Evolutionary conservation across 768 basidiomycete genomes (phyloP).

Genomic region (Leccinum truebloodii): DNA sequence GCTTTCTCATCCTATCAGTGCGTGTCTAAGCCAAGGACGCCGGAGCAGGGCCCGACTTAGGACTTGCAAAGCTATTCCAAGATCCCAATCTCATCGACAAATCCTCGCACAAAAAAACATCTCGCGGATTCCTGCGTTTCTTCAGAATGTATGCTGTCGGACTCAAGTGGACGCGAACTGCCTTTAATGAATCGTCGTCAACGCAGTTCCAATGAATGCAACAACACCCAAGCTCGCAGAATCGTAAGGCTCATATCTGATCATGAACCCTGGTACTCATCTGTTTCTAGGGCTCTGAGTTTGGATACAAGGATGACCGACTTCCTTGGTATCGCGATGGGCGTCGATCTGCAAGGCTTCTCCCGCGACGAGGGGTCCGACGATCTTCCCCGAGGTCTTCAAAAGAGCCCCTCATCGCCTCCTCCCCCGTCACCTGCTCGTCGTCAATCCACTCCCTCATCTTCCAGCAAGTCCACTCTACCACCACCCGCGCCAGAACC

Average conservation of each 20-base stretch:
- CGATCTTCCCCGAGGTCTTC: constrained; percentile 67
- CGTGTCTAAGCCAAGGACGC: constrained; percentile 46
- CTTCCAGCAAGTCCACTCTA: constrained; percentile 42
- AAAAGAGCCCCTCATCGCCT: constrained; percentile 25
- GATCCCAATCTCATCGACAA: constrained; percentile 81
- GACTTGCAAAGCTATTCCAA: constrained; percentile 74
- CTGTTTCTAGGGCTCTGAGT: constrained; percentile 49
- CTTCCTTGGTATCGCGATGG: constrained; percentile 90
- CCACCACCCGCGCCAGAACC: constrained; percentile 39
- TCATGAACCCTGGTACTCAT: constrained; percentile 8
- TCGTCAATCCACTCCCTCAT: constrained; percentile 37
- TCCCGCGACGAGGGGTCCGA: constrained; percentile 82
- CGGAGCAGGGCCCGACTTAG: constrained; percentile 45
- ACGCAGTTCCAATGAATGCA: constrained; percentile 64
- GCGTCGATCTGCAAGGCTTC: constrained; percentile 88
- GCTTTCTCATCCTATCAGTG: constrained; percentile 48
- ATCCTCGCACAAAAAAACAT: constrained; percentile 83
- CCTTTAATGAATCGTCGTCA: not conserved
- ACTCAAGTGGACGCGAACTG: not conserved
- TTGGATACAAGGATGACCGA: constrained; percentile 90
- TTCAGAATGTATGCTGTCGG: constrained; percentile 53
- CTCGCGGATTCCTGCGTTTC: constrained; percentile 80
- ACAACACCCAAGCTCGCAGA: constrained; percentile 67
- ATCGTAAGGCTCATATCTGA: constrained; percentile 37
- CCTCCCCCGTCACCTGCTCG: constrained; percentile 30